These are phyloP conservation scores for Solanum corneliomulleri DNA, from an alignment of 257 asterid species.

Conservation along the genomic window DNA sequence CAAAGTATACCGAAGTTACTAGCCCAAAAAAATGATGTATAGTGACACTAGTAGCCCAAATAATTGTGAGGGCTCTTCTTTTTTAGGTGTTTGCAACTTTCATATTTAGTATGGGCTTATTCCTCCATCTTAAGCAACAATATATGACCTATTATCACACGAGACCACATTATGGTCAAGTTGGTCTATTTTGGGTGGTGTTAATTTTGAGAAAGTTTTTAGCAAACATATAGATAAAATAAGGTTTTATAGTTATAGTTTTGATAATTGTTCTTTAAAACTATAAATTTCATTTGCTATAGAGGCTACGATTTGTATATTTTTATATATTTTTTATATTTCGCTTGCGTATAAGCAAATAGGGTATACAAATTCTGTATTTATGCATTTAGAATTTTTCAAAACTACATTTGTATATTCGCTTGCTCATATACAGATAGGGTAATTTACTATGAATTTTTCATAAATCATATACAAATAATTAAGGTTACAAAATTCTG, in stretches of 20 bases:
- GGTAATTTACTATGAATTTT: no score
- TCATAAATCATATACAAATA: no score
- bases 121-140: neutral
- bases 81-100: neutral
- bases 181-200: neutral
- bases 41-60: neutral
- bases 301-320: neutral
- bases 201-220: neutral
- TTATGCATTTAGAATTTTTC: neutral
- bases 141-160: neutral
- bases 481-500: no score
- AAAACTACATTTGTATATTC: no score
- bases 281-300: neutral
- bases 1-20: neutral
- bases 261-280: no score
- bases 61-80: neutral
- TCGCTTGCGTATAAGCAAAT: neutral
- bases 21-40: neutral
- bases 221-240: neutral
- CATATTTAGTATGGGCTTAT: neutral
- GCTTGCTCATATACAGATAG: no score
- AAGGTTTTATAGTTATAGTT: no score
- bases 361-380: neutral
- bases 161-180: neutral
- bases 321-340: no score